Evolutionary conservation across 108 stramenopile species (phyloP).

Genomic region (Nannochloropsis granulata): DNA sequence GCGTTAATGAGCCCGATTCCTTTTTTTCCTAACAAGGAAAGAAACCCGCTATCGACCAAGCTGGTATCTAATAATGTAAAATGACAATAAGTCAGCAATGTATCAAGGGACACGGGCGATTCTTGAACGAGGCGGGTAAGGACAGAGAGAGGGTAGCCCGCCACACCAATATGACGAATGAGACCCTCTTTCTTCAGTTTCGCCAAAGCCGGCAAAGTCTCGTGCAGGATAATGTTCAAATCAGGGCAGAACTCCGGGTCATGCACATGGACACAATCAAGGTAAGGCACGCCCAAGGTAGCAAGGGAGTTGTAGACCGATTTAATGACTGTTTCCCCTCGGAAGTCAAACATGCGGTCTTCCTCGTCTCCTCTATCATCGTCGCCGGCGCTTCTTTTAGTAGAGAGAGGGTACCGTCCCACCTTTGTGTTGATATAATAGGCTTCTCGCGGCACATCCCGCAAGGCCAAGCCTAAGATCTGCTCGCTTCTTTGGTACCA

Average conservation of each 20-base stretch:
- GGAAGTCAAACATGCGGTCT: not conserved
- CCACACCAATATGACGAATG: not conserved
- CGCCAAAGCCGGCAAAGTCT: not conserved
- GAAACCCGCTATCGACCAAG: not conserved
- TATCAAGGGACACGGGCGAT: not conserved
- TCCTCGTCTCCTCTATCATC: not conserved
- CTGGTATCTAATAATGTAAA: not conserved
- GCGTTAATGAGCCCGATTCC: not conserved
- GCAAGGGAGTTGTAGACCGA: not conserved
- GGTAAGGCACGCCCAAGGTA: not conserved
- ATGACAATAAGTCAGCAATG: not conserved
- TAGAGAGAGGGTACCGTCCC: not conserved
- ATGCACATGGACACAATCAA: not conserved
- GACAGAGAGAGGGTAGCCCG: not conserved
- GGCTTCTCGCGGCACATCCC: not conserved
- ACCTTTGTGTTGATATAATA: not conserved
- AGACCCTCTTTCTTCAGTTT: not conserved
- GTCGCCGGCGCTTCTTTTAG: no score
- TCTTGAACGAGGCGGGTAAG: not conserved
- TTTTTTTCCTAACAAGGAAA: not conserved
- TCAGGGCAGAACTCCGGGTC: not conserved
- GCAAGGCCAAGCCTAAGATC: not conserved
- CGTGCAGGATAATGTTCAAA: not conserved
- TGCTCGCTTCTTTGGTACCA: not conserved
- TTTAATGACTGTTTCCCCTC: not conserved